These are phyloP conservation scores for Proteromonas lacertae DNA, from an alignment of 352 stramenopile genomes.

Conservation along the genomic window DNA sequence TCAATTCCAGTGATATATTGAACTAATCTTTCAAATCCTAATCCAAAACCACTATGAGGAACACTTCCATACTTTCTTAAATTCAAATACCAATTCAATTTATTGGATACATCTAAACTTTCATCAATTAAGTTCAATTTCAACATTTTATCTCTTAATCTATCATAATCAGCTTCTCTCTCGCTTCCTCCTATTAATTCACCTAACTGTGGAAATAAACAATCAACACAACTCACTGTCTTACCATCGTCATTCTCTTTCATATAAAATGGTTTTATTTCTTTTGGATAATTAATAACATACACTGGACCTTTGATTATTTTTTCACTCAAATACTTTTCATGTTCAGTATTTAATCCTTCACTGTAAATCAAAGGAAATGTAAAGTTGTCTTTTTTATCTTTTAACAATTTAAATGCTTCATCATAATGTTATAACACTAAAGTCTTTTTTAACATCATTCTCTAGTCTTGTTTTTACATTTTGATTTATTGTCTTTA, in stretches of 20 bases:
- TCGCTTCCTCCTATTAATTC: slow-evolving; percentile 32
- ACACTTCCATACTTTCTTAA: slow-evolving; percentile 41
- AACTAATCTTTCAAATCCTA: slow-evolving; percentile 81
- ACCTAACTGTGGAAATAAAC: slow-evolving; percentile 61
- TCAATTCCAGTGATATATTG: slow-evolving; percentile 52
- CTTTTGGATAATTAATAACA: slow-evolving; percentile 62
- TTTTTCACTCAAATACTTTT: slow-evolving; percentile 59
- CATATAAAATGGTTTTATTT: slow-evolving; percentile 92
- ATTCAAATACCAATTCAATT: slow-evolving; percentile 69
- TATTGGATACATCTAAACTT: slow-evolving; percentile 18
- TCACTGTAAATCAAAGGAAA: slow-evolving; percentile 50
- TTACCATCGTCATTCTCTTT: slow-evolving; percentile 46
- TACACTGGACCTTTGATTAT: slow-evolving; percentile 24
- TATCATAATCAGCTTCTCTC: slow-evolving; percentile 3
- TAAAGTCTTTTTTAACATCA: too few relatives aligned
- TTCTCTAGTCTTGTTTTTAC: too few relatives aligned
- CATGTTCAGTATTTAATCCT: slow-evolving; percentile 63
- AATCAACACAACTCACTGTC: slow-evolving; percentile 61
- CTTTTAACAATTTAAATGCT: too few relatives aligned
- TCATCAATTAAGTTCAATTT: slow-evolving; percentile 26
- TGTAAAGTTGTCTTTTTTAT: too few relatives aligned
- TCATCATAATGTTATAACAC: too few relatives aligned
- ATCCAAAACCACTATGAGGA: slow-evolving; percentile 69
- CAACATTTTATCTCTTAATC: slow-evolving; percentile 5
- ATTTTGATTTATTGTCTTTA: too few relatives aligned